Evolutionary conservation across 306 rosid species (phyloP), one percentile per base, ranked within the genome.

Genomic region (Abrus pulchellus): DNA sequence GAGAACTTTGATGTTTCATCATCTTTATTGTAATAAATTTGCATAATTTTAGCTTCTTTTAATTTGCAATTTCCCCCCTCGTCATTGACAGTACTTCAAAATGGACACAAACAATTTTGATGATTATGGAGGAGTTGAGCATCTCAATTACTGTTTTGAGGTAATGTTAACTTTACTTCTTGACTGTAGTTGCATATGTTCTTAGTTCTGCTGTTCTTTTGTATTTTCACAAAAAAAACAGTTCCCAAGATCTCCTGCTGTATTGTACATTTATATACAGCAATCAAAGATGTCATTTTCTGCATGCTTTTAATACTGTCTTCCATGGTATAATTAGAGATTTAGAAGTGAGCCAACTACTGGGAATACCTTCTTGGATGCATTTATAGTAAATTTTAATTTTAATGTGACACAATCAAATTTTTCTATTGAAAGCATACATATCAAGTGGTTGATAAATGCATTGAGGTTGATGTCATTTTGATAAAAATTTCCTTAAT

Each of bases 61-160:
- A 53, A 81, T 74, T 80, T 43, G 34, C 65, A 38, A 66, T 75
- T 67, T 54, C 9, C 34, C 50, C 43, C 65, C 33, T 84, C 68
- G 54, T 69, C 79, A 64, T 78, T 84, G 82, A 66, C 93, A 95
- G 99, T 95, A 95, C 90, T 95, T 91, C 92, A 91, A 92, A 81
- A 93, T 93, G 99, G 94, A 88, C 87, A 90, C 91, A 9, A 80
- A 82, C 72, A 91, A 89, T 82, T 89, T 86, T n/a, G 94, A 91
- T 68, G 80, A 89, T 75, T 88, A 80, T 80, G 99, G 97, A 67
- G 99, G 97, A 83, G 90, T 95, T 75, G 96, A 95, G 2, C 99
- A 95, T 88, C 92, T 95, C 61, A 85, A 80, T 45, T 95, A 93
- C 78, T 95, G 99, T 82, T 95, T 95, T 83, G 90, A 93, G 98